phyloP scores from a whole-genome alignment of 805 yeast genomes.

The Torulaspora franciscae region DNA sequence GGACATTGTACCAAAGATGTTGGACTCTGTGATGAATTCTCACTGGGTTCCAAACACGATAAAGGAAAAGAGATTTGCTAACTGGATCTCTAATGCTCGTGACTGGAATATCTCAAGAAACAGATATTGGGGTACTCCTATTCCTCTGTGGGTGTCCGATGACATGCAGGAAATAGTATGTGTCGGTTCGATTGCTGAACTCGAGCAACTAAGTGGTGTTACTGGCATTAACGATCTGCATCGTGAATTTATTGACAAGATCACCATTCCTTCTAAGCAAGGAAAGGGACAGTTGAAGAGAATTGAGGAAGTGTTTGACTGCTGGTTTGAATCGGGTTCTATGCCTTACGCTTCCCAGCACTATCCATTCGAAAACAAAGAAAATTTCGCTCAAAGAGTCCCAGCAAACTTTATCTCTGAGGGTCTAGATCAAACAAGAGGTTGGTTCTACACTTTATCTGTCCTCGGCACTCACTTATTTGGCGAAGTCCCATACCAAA shows the following conservation, averaged over 20 bases:
- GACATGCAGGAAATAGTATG: constrained; percentile 91
- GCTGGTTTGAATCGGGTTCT: constrained; percentile 99
- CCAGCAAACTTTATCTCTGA: constrained; percentile 98
- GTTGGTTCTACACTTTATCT: constrained; percentile 97
- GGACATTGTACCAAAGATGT: constrained; percentile 83
- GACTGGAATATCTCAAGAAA: constrained; percentile 99
- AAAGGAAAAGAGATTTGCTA: constrained; percentile 91
- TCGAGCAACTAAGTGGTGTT: constrained; percentile 78
- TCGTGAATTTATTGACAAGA: constrained; percentile 85
- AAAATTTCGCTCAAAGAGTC: constrained; percentile 65
- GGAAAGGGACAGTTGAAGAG: constrained; percentile 88
- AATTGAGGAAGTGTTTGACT: constrained; percentile 96
- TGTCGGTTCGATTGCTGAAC: constrained; percentile 85
- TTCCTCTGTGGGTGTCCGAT: constrained; percentile 95
- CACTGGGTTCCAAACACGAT: constrained; percentile 91
- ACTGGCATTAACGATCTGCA: constrained; percentile 82
- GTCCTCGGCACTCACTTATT: constrained; percentile 94
- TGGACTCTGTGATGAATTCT: constrained; percentile 76
- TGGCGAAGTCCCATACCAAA: constrained; percentile 87
- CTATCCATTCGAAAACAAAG: constrained; percentile 88
- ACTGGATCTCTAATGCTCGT: constrained; percentile 98
- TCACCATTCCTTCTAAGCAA: constrained; percentile 85
- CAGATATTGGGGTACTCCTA: constrained; percentile 99
- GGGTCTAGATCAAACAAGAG: constrained; percentile 99
- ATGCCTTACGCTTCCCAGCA: constrained; percentile 98